Evolutionary conservation across 164 flowering plant genomes (phyloP).

Genomic region (Buxus sempervirens): DNA sequence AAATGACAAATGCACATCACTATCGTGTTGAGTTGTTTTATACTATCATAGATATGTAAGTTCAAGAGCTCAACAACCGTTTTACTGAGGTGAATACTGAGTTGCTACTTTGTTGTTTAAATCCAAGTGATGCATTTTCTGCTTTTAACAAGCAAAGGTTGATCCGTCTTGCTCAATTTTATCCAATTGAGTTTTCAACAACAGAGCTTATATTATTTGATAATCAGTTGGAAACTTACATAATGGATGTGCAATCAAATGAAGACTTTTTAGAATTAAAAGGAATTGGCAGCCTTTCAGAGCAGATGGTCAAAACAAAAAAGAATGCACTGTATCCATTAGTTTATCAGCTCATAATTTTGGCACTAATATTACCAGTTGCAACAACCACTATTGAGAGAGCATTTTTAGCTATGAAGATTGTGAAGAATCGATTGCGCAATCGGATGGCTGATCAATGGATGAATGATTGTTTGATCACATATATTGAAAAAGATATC

Average conservation of each 20-base stretch:
- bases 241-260: background rate
- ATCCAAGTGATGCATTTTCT: conserved; percentile 12
- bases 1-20: background rate
- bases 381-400: conserved; percentile 13
- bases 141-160: conserved; percentile 18
- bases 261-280: conserved; percentile 3
- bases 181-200: conserved; percentile 16
- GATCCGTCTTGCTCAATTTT: conserved; percentile 15
- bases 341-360: too few species aligned
- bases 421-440: too few species aligned
- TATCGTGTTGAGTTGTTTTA: conserved; percentile 7
- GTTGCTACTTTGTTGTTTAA: conserved; percentile 21
- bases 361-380: too few species aligned
- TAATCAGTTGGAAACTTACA: conserved; percentile 14
- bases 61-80: conserved; percentile 17
- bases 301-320: conserved; percentile 7
- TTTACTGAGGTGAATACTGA: conserved; percentile 19
- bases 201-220: background rate
- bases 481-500: too few species aligned
- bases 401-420: too few species aligned
- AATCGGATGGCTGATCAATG: too few species aligned
- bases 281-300: conserved; percentile 13
- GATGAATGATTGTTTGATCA: too few species aligned
- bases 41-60: conserved; percentile 15
- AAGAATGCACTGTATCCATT: background rate